Evolutionary conservation across 2,329 filamentous ascomycete species (phyloP).

Genomic region (Botryotinia calthae): DNA sequence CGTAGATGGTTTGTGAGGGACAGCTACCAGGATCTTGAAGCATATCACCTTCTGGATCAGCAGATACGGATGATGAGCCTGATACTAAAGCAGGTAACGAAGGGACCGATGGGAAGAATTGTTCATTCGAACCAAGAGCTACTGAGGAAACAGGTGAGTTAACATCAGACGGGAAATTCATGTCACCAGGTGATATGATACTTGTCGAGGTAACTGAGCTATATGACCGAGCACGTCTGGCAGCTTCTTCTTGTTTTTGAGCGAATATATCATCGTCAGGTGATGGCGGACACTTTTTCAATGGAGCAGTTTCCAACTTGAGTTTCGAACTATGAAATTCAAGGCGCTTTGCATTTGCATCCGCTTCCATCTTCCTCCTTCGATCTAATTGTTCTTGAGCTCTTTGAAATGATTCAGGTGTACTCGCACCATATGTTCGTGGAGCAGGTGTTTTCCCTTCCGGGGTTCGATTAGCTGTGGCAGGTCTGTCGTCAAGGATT

Average conservation of each 20-base stretch:
- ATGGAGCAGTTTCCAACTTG: neutral
- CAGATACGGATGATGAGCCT: conserved; percentile 62
- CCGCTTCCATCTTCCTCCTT: conserved; percentile 39
- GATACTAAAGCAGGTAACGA: conserved; percentile 63
- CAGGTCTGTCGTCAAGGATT: conserved; percentile 47
- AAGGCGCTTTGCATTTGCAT: conserved; percentile 39
- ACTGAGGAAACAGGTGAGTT: conserved; percentile 44
- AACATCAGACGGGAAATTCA: conserved; percentile 21
- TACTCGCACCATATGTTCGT: conserved; percentile 42
- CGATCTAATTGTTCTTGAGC: conserved; percentile 38
- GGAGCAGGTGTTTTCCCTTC: conserved; percentile 42
- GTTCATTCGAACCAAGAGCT: conserved; percentile 45
- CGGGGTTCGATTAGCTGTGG: conserved; percentile 47
- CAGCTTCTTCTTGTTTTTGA: conserved; percentile 27
- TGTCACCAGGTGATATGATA: conserved; percentile 43
- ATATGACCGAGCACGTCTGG: conserved; percentile 34
- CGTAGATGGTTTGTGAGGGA: conserved; percentile 40
- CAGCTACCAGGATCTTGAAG: conserved; percentile 50
- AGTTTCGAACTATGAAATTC: conserved; percentile 23
- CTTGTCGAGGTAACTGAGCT: conserved; percentile 36
- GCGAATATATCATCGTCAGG: conserved; percentile 45
- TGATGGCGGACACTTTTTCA: conserved; percentile 45
- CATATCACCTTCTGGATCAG: conserved; percentile 60
- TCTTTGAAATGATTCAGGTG: conserved; percentile 43
- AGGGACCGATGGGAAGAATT: conserved; percentile 56